These are phyloP conservation scores for Flammula alnicola DNA, from an alignment of 1,284 basidiomycete genomes.

Conservation along the genomic window DNA sequence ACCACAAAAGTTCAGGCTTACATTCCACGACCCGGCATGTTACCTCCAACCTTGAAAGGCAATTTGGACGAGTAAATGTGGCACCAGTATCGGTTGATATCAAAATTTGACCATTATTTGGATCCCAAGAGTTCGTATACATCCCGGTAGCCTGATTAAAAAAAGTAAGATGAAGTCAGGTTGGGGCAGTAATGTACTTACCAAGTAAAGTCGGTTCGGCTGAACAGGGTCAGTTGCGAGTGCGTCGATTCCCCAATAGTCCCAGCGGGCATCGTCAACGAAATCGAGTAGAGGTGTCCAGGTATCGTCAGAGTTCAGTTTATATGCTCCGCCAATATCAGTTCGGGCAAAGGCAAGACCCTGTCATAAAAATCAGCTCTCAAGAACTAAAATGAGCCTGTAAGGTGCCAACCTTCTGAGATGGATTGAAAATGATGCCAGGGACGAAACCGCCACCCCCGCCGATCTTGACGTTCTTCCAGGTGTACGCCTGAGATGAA, in stretches of 20 bases:
- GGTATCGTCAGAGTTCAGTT: constrained; percentile 60
- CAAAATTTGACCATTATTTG: constrained; percentile 68
- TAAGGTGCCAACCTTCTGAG: constrained; percentile 42
- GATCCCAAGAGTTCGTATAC: constrained; percentile 72
- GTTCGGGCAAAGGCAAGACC: constrained; percentile 69
- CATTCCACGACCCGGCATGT: constrained; percentile 71
- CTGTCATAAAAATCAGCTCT: constrained; percentile 31
- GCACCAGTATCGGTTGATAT: constrained; percentile 61
- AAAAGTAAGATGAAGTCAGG: background rate
- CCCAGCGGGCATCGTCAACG: constrained; percentile 57
- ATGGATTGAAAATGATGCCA: constrained; percentile 66
- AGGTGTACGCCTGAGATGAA: constrained; percentile 56
- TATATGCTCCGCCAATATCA: constrained; percentile 71
- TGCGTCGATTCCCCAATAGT: constrained; percentile 70
- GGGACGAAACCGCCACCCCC: constrained; percentile 48
- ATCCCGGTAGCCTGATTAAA: constrained; percentile 55
- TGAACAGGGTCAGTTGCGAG: constrained; percentile 66
- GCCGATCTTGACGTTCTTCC: constrained; percentile 68
- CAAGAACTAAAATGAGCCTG: background rate
- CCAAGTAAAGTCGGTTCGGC: constrained; percentile 58
- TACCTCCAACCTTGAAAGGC: constrained; percentile 69
- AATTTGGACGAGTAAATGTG: constrained; percentile 55
- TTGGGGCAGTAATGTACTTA: too few species aligned
- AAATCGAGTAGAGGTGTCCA: constrained; percentile 68
- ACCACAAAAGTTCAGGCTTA: constrained; percentile 22